These are phyloP conservation scores for Macrophomina phaseolina DNA, from an alignment of 2,329 filamentous ascomycete species.

Conservation along the genomic window DNA sequence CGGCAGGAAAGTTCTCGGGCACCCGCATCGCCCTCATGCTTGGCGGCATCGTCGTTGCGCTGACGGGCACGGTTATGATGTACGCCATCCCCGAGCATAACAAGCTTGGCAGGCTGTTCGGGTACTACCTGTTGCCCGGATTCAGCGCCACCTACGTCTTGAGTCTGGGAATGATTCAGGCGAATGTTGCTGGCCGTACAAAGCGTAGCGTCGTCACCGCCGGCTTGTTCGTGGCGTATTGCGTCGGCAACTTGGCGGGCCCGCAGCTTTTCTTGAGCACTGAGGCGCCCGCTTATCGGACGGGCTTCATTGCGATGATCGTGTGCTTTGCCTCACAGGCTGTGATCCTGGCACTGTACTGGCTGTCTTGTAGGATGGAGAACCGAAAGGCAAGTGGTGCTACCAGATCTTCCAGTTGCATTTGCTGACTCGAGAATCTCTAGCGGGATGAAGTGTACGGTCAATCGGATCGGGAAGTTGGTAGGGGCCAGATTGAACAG, in stretches of 20 bases:
- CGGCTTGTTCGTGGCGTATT: slow-evolving; percentile 19
- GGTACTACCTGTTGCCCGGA: slow-evolving; percentile 20
- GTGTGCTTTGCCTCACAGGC: slow-evolving; percentile 27
- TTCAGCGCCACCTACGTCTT: slow-evolving; percentile 20
- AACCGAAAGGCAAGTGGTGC: neutral
- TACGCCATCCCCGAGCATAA: slow-evolving; percentile 18
- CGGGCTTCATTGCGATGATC: slow-evolving; percentile 12
- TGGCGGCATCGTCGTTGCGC: slow-evolving; percentile 1
- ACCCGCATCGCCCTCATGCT: slow-evolving; percentile 8
- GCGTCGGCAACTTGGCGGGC: slow-evolving; percentile 17
- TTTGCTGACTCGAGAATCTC: neutral
- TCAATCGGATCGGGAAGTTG: neutral
- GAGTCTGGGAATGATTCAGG: slow-evolving; percentile 26
- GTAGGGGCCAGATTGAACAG: neutral
- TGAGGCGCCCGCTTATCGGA: slow-evolving; percentile 20
- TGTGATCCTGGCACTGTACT: slow-evolving; percentile 16
- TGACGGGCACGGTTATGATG: slow-evolving; percentile 21
- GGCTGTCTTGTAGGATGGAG: slow-evolving; percentile 28
- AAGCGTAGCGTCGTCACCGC: slow-evolving; percentile 36
- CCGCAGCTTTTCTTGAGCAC: slow-evolving; percentile 22
- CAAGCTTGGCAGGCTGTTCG: neutral
- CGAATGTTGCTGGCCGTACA: slow-evolving; percentile 38
- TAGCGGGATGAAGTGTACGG: neutral
- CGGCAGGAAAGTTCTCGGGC: neutral
- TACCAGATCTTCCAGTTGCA: neutral